Evolutionary conservation across 2,329 filamentous ascomycete genomes (phyloP).

Genomic region (Chaetomium olivaceum): DNA sequence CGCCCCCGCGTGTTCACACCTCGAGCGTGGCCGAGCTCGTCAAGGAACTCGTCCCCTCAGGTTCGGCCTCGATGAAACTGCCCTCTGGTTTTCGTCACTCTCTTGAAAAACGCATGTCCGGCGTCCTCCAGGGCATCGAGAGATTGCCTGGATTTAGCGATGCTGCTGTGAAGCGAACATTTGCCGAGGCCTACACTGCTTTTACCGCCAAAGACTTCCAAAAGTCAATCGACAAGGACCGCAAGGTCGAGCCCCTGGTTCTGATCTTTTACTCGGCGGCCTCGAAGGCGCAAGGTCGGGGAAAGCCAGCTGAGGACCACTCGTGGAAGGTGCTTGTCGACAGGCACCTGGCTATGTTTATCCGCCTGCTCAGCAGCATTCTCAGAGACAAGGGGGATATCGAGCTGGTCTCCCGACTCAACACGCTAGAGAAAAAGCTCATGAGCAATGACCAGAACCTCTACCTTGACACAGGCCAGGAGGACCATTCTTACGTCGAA

Average conservation of each 20-base stretch:
- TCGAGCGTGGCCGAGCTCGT: constrained; percentile 81
- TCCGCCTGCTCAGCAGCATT: constrained; percentile 78
- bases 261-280: constrained; percentile 96
- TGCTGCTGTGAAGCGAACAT: constrained; percentile 86
- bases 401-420: constrained; percentile 76
- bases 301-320: constrained; percentile 76
- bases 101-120: constrained; percentile 72
- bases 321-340: constrained; percentile 91
- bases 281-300: constrained; percentile 78
- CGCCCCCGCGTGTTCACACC: constrained; percentile 63
- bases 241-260: constrained; percentile 86
- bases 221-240: constrained; percentile 90
- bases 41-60: constrained; percentile 69
- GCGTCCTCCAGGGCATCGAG: constrained; percentile 79
- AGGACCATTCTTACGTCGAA: constrained; percentile 70
- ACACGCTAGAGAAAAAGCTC: constrained; percentile 87
- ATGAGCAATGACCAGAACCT: constrained; percentile 92
- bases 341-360: constrained; percentile 90
- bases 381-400: constrained; percentile 78
- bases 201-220: constrained; percentile 87
- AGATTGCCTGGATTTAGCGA: constrained; percentile 86
- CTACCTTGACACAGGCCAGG: constrained; percentile 60
- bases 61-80: constrained; percentile 54
- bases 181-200: constrained; percentile 90
- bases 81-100: constrained; percentile 55